Percentiles rank a stretch among this genome's conserved stretches.
phyloP scores from a whole-genome alignment of 2,329 filamentous ascomycete genomes.

The Penicillium sp. region DNA sequence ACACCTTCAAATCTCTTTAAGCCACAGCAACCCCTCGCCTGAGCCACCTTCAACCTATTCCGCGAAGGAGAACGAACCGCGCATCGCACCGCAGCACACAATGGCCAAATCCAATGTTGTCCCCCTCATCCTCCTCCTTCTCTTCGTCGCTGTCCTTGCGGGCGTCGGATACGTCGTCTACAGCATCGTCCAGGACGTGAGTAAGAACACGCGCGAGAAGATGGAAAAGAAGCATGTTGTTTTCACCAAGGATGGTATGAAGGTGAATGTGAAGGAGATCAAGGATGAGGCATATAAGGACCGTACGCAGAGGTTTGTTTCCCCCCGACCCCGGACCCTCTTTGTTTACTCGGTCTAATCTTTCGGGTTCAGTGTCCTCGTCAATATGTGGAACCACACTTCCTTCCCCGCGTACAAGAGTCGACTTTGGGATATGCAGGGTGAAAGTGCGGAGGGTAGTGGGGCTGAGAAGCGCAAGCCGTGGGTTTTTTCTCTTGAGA shows the following conservation, averaged over 20 bases:
- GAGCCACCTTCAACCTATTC: background rate
- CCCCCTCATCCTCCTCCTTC: conserved; percentile 61
- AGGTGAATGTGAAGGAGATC: conserved; percentile 64
- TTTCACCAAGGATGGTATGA: conserved; percentile 64
- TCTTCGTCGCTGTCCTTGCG: conserved; percentile 55
- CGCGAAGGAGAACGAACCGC: too few species aligned
- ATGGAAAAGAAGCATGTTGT: conserved; percentile 68
- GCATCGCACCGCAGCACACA: background rate
- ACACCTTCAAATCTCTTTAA: conserved; percentile 2
- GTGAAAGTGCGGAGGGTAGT: conserved; percentile 15
- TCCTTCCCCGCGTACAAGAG: conserved; percentile 53
- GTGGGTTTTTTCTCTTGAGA: conserved; percentile 16
- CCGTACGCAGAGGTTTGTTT: conserved; percentile 58
- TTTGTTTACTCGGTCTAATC: background rate
- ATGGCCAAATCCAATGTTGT: conserved; percentile 46
- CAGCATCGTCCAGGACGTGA: conserved; percentile 62
- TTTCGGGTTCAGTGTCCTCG: conserved; percentile 46
- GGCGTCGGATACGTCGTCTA: conserved; percentile 63
- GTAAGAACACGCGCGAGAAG: conserved; percentile 60
- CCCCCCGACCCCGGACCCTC: background rate
- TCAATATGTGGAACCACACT: conserved; percentile 55
- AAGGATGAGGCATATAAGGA: conserved; percentile 63
- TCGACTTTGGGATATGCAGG: conserved; percentile 45
- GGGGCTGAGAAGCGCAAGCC: conserved; percentile 33
- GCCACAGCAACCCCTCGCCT: conserved; percentile 3